Evolutionary conservation across 2,329 filamentous ascomycete species (phyloP), one percentile per base, ranked within the genome.

Genomic region (Gliomastix tumulicola): DNA sequence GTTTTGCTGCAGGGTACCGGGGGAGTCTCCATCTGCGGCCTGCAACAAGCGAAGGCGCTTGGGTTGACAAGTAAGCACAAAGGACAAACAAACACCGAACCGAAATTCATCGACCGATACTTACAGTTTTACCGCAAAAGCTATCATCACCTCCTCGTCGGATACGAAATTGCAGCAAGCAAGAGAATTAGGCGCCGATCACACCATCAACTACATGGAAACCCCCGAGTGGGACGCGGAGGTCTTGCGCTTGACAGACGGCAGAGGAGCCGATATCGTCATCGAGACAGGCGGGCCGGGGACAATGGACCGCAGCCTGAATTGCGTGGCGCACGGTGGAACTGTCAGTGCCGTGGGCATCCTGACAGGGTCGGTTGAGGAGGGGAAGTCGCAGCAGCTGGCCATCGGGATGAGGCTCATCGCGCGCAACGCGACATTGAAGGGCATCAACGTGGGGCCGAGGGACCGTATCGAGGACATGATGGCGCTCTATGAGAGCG

Each of bases 371-470:
- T 17, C 23, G 23, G 12, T 19, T 31, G 37, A 35, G 69, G 27
- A 58, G 66, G 37, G 31, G 69, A 25, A 58, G 66, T 67, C 73
- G 8, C 80, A 79, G 46, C 50, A 81, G 21, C 54, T 63, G 36
- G 59, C 60, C 4, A 38, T 59, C 25, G 42, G 53, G 37, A 45
- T 54, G 37, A 62, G 63, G 39, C 53, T 59, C 19, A 63, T 60
- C 22, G 13, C n/a, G 9, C 32, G 32, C 11, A 34, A 34, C 18
- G 32, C 32, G 20, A 15, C 16, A 9, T 10, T 61, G 30, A 62
- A 62, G 41, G 56, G 76, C 0, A 69, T 79, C 6, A 46, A 77
- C 31, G 78, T 79, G 48, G 76, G 76, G 0, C 74, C 76, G 12
- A 39, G 45, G 28, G 54, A 58, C 30, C 51, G 57, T 33, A 59